phyloP scores from a whole-genome alignment of 176 grass and related monocot species.

The Puya raimondii region DNA sequence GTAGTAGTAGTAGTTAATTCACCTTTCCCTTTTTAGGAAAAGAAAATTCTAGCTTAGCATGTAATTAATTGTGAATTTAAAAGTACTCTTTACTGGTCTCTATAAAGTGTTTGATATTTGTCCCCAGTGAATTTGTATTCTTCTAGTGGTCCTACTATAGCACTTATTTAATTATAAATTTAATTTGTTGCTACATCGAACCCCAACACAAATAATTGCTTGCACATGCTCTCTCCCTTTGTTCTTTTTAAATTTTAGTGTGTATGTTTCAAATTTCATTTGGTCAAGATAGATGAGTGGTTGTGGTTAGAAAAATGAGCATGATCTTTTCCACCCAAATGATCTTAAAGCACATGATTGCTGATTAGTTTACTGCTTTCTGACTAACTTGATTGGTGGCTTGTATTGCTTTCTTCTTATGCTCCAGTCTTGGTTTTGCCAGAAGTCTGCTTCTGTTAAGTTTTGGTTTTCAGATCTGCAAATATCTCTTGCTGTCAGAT shows the following conservation, averaged over 20 bases:
- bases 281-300: too few relatives aligned
- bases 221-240: not conserved
- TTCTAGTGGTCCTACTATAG: not conserved
- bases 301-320: not conserved
- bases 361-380: not conserved
- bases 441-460: not conserved
- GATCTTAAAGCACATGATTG: not conserved
- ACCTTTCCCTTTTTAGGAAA: too few relatives aligned
- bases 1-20: too few relatives aligned
- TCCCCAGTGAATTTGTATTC: not conserved
- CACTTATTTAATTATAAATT: too few relatives aligned
- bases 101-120: not conserved
- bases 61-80: not conserved
- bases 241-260: not conserved
- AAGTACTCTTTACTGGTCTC: not conserved
- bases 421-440: not conserved
- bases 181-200: not conserved
- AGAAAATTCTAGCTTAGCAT: too few relatives aligned
- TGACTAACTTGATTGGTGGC: slow-evolving; percentile 10
- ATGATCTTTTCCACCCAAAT: not conserved
- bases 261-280: too few relatives aligned
- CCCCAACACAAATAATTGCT: not conserved
- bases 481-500: not conserved
- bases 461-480: not conserved
- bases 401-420: not conserved